These are phyloP conservation scores for Coffea eugenioides DNA, from an alignment of 257 asterid genomes.

Conservation along the genomic window DNA sequence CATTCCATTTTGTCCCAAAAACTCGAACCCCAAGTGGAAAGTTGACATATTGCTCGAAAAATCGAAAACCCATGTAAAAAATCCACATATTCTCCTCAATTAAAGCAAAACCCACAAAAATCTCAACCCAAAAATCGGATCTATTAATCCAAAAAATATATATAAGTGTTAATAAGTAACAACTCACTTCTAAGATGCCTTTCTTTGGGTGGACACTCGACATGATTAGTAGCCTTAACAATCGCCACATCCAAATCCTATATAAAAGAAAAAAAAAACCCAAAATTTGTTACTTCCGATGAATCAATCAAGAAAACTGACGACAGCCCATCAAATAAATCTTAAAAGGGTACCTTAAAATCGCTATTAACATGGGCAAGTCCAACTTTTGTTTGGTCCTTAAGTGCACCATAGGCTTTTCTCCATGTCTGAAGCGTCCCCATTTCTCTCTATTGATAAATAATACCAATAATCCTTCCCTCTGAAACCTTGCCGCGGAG, in stretches of 20 bases:
- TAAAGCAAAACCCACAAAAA: slow-evolving; percentile 22
- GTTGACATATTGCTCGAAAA: slow-evolving; percentile 5
- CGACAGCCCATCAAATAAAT: background rate
- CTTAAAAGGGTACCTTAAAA: slow-evolving; percentile 56
- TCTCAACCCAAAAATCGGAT: slow-evolving; percentile 28
- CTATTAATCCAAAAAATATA: slow-evolving; percentile 21
- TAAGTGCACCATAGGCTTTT: slow-evolving; percentile 83
- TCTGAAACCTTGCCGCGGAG: slow-evolving; percentile 13
- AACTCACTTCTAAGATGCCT: slow-evolving; percentile 84
- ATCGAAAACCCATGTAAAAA: slow-evolving; percentile 13
- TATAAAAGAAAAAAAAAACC: background rate
- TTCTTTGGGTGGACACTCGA: slow-evolving; percentile 91
- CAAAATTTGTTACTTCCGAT: slow-evolving; percentile 15
- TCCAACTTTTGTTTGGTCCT: slow-evolving; percentile 86
- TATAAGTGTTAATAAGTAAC: slow-evolving; percentile 22
- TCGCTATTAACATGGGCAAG: slow-evolving; percentile 95
- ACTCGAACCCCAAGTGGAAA: background rate
- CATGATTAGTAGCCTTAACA: slow-evolving; percentile 99
- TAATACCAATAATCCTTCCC: background rate
- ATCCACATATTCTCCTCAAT: slow-evolving; percentile 19
- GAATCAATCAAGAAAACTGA: slow-evolving; percentile 16
- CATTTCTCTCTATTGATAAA: slow-evolving; percentile 32
- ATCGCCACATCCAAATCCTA: slow-evolving; percentile 98
- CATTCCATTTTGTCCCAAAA: background rate
- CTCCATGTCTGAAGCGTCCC: slow-evolving; percentile 78